Evolutionary conservation across 1,284 basidiomycete species (phyloP).

Genomic region (Trametes polyzona): DNA sequence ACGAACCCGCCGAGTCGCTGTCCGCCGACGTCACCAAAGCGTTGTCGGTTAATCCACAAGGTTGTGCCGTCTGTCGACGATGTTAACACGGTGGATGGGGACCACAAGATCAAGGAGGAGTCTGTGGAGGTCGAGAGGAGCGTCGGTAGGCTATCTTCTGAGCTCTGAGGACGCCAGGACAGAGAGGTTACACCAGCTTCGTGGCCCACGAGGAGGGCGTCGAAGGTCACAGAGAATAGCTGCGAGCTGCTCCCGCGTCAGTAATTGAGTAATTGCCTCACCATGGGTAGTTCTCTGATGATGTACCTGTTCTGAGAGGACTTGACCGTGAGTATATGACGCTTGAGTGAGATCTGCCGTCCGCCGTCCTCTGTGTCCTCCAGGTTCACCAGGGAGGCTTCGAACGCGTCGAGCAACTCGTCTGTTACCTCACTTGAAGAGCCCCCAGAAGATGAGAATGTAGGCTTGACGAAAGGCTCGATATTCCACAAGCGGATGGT

Average conservation of each 20-base stretch:
- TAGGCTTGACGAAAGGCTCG: constrained; percentile 43
- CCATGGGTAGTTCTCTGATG: background rate
- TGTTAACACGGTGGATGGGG: constrained; percentile 60
- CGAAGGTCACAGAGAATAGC: constrained; percentile 82
- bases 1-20: constrained; percentile 89
- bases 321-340: constrained; percentile 74
- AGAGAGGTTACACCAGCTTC: constrained; percentile 90
- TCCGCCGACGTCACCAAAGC: constrained; percentile 92
- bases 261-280: background rate
- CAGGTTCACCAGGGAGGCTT: constrained; percentile 74
- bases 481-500: constrained; percentile 92
- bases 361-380: constrained; percentile 68
- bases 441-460: constrained; percentile 22
- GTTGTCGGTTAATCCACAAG: constrained; percentile 87
- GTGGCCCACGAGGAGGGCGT: constrained; percentile 91
- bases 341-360: constrained; percentile 83
- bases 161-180: constrained; percentile 66
- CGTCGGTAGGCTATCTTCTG: constrained; percentile 43
- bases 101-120: constrained; percentile 93
- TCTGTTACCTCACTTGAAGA: constrained; percentile 48
- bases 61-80: constrained; percentile 48
- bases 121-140: constrained; percentile 90
- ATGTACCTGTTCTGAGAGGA: constrained; percentile 52
- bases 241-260: constrained; percentile 45
- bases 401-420: constrained; percentile 86